These are phyloP conservation scores for Kwoniella mangroviensis DNA, from an alignment of 768 basidiomycete genomes.

Conservation along the genomic window DNA sequence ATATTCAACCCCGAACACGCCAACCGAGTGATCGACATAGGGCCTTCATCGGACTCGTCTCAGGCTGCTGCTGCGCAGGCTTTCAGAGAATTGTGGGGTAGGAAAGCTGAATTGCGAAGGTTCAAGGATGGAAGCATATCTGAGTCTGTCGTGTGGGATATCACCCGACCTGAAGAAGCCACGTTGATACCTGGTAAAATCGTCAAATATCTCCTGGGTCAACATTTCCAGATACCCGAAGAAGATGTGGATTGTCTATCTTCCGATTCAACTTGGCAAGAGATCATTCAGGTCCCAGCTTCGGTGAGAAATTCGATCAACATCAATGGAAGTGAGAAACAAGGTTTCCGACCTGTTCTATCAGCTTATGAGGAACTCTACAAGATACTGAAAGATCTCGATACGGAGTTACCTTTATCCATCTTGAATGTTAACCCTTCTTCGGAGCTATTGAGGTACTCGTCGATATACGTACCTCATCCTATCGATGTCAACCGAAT, in stretches of 20 bases:
- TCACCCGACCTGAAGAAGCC: slow-evolving; percentile 75
- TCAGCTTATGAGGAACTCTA: slow-evolving; percentile 79
- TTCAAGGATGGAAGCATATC: slow-evolving; percentile 94
- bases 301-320: slow-evolving; percentile 55
- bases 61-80: slow-evolving; percentile 60
- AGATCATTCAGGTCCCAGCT: slow-evolving; percentile 52
- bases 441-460: slow-evolving; percentile 78
- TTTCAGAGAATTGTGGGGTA: slow-evolving; percentile 88
- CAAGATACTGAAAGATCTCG: slow-evolving; percentile 73
- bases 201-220: slow-evolving; percentile 71
- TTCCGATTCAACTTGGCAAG: slow-evolving; percentile 38
- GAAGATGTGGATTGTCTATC: slow-evolving; percentile 43
- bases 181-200: slow-evolving; percentile 75
- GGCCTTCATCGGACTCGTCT: slow-evolving; percentile 67
- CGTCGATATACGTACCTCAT: slow-evolving; percentile 76
- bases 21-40: slow-evolving; percentile 87
- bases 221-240: slow-evolving; percentile 71
- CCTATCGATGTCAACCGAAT: slow-evolving; percentile 67
- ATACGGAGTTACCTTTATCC: slow-evolving; percentile 72
- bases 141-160: slow-evolving; percentile 97
- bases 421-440: slow-evolving; percentile 76
- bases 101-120: slow-evolving; percentile 85
- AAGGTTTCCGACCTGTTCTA: slow-evolving; percentile 64
- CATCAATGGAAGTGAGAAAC: slow-evolving; percentile 56
- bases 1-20: slow-evolving; percentile 74